Evolutionary conservation across 1,139 yeast genomes (phyloP).

Genomic region (Pichia sp.): DNA sequence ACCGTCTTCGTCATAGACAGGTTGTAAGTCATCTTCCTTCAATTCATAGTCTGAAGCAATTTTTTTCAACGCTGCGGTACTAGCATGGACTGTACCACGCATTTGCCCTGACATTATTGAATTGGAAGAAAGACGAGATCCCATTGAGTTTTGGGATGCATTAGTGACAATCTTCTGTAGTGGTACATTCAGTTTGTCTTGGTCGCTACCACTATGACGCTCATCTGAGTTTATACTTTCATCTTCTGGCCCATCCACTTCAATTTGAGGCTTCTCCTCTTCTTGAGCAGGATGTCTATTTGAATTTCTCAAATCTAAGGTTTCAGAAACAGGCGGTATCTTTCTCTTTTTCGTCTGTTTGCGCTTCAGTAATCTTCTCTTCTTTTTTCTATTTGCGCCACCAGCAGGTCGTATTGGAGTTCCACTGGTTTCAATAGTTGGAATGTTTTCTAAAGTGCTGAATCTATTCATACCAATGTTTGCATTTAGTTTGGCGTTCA

Average conservation of each 20-base stretch:
- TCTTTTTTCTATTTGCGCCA: slow-evolving; percentile 55
- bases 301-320: slow-evolving; percentile 21
- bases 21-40: slow-evolving; percentile 23
- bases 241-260: slow-evolving; percentile 28
- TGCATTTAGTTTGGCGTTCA: slow-evolving; percentile 16
- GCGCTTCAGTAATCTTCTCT: slow-evolving; percentile 35
- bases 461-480: slow-evolving; percentile 20
- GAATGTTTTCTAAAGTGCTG: slow-evolving; percentile 25
- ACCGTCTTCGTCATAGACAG: slow-evolving; percentile 27
- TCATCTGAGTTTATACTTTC: slow-evolving; percentile 25
- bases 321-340: slow-evolving; percentile 26
- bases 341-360: slow-evolving; percentile 29
- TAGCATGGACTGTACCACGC: slow-evolving; percentile 16
- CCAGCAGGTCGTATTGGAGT: slow-evolving; percentile 75
- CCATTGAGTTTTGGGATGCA: slow-evolving; percentile 6
- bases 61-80: slow-evolving; percentile 16
- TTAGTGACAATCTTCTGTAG: slow-evolving; percentile 13
- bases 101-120: slow-evolving; percentile 3
- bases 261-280: slow-evolving; percentile 26
- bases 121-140: slow-evolving; percentile 1
- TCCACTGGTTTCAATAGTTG: slow-evolving; percentile 51
- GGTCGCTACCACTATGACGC: slow-evolving; percentile 33
- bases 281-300: slow-evolving; percentile 18
- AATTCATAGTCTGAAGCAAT: slow-evolving; percentile 19
- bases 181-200: slow-evolving; percentile 21